Conservation (phyloP, 1,284 basidiomycete genomes). For the Sporisorium reilianum region DNA sequence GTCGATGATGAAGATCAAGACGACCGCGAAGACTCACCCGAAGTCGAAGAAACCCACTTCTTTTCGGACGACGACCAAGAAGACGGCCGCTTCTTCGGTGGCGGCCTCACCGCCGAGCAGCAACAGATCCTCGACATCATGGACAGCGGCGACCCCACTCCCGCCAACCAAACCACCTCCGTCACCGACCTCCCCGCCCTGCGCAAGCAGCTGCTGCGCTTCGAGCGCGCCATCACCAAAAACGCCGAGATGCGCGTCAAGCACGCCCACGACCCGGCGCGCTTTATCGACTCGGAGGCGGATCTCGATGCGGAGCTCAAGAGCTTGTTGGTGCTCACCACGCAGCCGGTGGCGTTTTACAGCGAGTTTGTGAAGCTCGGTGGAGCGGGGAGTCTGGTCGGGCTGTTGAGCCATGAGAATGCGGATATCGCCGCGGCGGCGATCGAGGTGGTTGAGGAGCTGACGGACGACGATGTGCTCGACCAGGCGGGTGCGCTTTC, state of each 20-base stretch:
- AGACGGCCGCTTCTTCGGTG: constrained; percentile 64
- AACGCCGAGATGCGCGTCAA: constrained; percentile 89
- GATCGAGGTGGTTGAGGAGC: constrained; percentile 78
- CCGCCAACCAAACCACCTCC: constrained; percentile 11
- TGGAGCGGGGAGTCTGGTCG: constrained; percentile 78
- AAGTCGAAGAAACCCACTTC: constrained; percentile 37
- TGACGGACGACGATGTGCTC: constrained; percentile 95
- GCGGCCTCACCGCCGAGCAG: constrained; percentile 65
- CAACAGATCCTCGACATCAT: constrained; percentile 65
- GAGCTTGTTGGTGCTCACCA: constrained; percentile 83
- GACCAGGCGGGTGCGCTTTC: constrained; percentile 76
- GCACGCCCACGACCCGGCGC: constrained; percentile 70
- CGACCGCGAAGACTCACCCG: constrained; percentile 16
- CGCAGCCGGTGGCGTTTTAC: constrained; percentile 84
- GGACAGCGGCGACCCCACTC: constrained; percentile 31
- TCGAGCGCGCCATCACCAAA: constrained; percentile 89
- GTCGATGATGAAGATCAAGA: constrained; percentile 41
- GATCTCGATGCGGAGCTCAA: constrained; percentile 90
- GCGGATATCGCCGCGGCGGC: constrained; percentile 60
- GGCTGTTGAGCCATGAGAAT: constrained; percentile 75
- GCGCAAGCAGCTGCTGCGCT: constrained; percentile 80
- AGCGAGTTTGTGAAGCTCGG: constrained; percentile 86
- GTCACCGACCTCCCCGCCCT: constrained; percentile 15
- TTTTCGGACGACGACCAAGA: constrained; percentile 66
- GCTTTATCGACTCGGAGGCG: constrained; percentile 98